Conservation (phyloP, 2,329 filamentous ascomycete species). For the Fusarium heterosporum region DNA sequence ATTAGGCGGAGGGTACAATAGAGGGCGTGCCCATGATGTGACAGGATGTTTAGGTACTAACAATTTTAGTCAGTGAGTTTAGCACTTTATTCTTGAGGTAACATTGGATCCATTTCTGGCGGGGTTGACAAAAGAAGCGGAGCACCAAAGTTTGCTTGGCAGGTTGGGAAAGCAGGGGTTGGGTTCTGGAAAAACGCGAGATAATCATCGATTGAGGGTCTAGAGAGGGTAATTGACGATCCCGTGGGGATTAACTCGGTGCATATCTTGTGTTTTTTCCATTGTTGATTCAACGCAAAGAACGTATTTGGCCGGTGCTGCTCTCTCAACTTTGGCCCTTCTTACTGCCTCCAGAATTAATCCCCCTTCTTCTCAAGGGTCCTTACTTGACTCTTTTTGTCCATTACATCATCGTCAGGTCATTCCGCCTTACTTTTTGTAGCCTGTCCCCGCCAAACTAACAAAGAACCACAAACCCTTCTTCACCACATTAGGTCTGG, state of each 20-base stretch:
- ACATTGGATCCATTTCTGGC: slow-evolving; percentile 19
- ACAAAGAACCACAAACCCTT: slow-evolving; percentile 18
- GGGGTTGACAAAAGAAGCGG: slow-evolving; percentile 43
- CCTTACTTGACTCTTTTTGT: slow-evolving; percentile 30
- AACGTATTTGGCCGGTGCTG: not conserved
- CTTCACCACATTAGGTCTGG: slow-evolving; percentile 24
- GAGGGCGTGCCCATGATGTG: slow-evolving; percentile 32
- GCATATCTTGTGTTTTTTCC: not conserved
- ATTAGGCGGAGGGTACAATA: slow-evolving; percentile 20
- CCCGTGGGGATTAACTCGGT: not conserved
- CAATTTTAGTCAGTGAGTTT: slow-evolving; percentile 26
- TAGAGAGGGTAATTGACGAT: slow-evolving; percentile 1
- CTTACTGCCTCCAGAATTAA: not conserved
- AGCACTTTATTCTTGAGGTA: slow-evolving; percentile 1
- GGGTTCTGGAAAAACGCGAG: not conserved
- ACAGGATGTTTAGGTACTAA: slow-evolving; percentile 20
- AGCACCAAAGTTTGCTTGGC: slow-evolving; percentile 12
- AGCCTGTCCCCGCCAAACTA: slow-evolving; percentile 9
- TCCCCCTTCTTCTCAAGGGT: slow-evolving; percentile 19
- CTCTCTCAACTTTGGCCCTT: not conserved
- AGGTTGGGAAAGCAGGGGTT: slow-evolving; percentile 16
- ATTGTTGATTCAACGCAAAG: not conserved
- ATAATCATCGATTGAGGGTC: slow-evolving; percentile 22
- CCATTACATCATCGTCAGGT: slow-evolving; percentile 35
- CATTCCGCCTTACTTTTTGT: slow-evolving; percentile 23